Base-by-base conservation (phyloP, 2,329 filamentous ascomycete species). In the Elsinoe arachidis region DNA sequence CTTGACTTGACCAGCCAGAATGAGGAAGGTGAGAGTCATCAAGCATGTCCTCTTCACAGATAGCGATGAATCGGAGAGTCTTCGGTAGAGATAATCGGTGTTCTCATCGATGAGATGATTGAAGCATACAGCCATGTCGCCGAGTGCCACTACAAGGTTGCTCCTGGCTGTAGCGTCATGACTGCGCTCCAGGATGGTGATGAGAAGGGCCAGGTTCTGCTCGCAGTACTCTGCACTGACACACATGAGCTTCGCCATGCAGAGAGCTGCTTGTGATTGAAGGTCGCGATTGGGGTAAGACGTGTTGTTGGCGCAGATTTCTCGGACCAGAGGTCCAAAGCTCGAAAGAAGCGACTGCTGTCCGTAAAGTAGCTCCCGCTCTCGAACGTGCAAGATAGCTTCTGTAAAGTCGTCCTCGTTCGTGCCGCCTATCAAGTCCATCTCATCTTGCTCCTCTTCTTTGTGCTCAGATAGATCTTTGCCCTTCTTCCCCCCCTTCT, bases 61-160 rank as follows among this genome's bases (percentile, higher is more conserved):
- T 19, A 84, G 82, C 65, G 96, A 91, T 14, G 82, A 77, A 67
- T 99, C 95, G 14, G 93, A 95, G 6, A 99, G 80, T 15, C 95
- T 85, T 17, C 93, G 86, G 73, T 99, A 99, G 41, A 99, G 74
- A 76, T 97, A 99, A 70, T 99, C 93, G 0, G 93, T 99, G 72
- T 99, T 97, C 74, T 99, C 95, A 68, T 99, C 95, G 64, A 99
- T 96, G 52, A 99, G 82, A 68, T 99, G 93, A 69, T 99, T 99
- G 80, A 99, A 99, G 80, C 91, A 96, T 19, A 99, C 93, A 0
- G 95, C 95, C 93, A 99, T 99, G 69, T 99, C 93, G 38, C 93
- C 93, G 0, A 99, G 83, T 0, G 93, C 92, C 64, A 99, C 95
- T 15, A 99, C 95, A 9, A 95, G 89, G 68, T 99, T 99, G 65